Conservation (phyloP, 2,329 filamentous ascomycete species). For the Hymenoscyphus occultus region DNA sequence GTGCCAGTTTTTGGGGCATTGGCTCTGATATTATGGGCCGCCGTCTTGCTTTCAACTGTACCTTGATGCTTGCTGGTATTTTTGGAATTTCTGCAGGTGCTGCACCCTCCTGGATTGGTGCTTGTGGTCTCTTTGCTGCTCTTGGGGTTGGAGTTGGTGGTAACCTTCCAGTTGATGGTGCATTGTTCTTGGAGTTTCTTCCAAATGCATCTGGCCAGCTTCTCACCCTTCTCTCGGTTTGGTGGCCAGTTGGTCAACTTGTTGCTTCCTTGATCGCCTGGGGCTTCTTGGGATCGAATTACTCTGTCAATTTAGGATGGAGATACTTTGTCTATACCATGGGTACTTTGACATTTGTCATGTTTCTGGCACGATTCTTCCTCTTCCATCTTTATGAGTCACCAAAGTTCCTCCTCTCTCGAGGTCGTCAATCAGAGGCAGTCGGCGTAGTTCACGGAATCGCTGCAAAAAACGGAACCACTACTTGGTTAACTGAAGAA, state of each 20-base stretch:
- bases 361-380: constrained; percentile 78
- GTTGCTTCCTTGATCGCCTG: constrained; percentile 70
- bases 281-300: constrained; percentile 62
- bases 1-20: constrained; percentile 78
- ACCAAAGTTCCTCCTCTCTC: constrained; percentile 76
- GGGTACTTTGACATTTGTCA: constrained; percentile 68
- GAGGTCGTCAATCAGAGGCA: constrained; percentile 74
- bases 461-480: constrained; percentile 65
- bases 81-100: constrained; percentile 72
- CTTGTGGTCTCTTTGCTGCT: constrained; percentile 58
- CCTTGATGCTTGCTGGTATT: constrained; percentile 68
- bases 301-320: constrained; percentile 66
- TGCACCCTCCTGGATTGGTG: constrained; percentile 62
- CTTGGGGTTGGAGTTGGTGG: constrained; percentile 70
- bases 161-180: constrained; percentile 75
- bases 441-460: constrained; percentile 78
- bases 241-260: constrained; percentile 83
- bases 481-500: constrained; percentile 75
- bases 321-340: constrained; percentile 69
- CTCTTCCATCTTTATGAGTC: constrained; percentile 81
- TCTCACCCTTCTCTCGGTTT: constrained; percentile 76
- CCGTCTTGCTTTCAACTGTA: constrained; percentile 76
- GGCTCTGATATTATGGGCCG: constrained; percentile 76
- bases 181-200: constrained; percentile 79
- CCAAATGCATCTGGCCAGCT: constrained; percentile 71